Base-by-base conservation (phyloP, 805 yeast species). In the Ogataea populi-albae region DNA sequence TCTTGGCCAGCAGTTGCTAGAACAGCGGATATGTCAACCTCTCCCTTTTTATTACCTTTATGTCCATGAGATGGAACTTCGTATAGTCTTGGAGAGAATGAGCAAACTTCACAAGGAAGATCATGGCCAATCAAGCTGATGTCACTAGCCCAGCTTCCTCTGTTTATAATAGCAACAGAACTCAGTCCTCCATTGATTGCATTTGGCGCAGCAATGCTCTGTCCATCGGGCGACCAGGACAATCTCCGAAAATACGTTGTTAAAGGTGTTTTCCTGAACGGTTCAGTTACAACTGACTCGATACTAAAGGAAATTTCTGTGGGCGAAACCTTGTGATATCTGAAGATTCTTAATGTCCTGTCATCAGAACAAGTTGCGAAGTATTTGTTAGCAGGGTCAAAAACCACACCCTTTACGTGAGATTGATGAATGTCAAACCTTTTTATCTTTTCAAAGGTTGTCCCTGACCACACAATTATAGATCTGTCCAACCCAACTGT, bases 1-100 rank as follows among this genome's bases (percentile, higher is more conserved):
- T 91, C 98, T 61, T 91, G 98, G 8, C 98, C 98, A 10, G 91
- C 96, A 19, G 96, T 84, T 2, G 97, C 96, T n/a, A 91, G 68
- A 1, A 91, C 75, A 0, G 96, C 81, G 6, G 83, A 69, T 62
- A 37, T 57, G 15, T 49, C 47, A 15, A 47, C 50, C 14, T 43
- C 47, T 21, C 48, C 45, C 16, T 45, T 50, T 7, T 46, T 42
- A 19, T 45, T 52, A 24, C 47, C 48, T 10, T 40, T 56, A 51
- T 15, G 26, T 14, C 29, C 33, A 2, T n/a, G 22, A 3, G 32
- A 17, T 6, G 30, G 37, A 12, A 49, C 34, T 29, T 73, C 73
- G 49, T 76, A 85, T 19, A 84, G 51, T 35, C 85, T 64, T 1
- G 95, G 93, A 15, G 84, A 79, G 49, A 85, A 85, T 1, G 78